These are phyloP conservation scores for Stephania yunnanensis DNA, from an alignment of 164 flowering plant species.

Conservation along the genomic window DNA sequence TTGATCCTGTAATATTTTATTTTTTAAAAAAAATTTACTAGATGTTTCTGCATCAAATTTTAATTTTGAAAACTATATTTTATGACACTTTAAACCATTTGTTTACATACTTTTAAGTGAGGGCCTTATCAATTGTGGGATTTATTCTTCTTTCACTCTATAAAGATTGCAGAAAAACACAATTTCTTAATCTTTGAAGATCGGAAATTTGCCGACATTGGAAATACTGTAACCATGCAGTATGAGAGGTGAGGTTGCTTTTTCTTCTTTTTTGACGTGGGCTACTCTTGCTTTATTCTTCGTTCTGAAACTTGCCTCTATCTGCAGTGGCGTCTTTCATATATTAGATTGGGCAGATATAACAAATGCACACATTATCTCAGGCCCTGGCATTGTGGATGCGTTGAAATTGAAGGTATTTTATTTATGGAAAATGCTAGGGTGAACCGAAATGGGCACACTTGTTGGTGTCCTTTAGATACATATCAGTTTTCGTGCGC, in stretches of 20 bases:
- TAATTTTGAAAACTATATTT: neutral
- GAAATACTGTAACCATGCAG: conserved; percentile 98
- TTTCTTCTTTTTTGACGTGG: conserved; percentile 7
- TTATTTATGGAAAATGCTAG: neutral
- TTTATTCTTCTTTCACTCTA: conserved; percentile 13
- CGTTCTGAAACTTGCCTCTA: conserved; percentile 3
- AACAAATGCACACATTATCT: conserved; percentile 82
- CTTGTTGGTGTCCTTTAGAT: no score
- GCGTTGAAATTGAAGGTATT: conserved; percentile 85
- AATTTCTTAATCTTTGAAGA: conserved; percentile 95
- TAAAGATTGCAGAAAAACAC: conserved; percentile 85
- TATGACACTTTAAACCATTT: neutral
- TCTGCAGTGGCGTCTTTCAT: conserved; percentile 68
- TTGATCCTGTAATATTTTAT: no score
- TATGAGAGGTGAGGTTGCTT: conserved; percentile 72
- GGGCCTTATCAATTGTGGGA: neutral
- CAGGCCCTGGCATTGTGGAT: conserved; percentile 97
- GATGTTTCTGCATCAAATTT: no score
- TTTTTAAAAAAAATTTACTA: no score
- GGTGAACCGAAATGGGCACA: no score
- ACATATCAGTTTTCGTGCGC: no score
- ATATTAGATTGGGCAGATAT: conserved; percentile 99
- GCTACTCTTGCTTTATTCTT: neutral
- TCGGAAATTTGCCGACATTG: conserved; percentile 98
- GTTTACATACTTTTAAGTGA: neutral